Evolutionary conservation across 2,329 filamentous ascomycete genomes (phyloP).

Genomic region (Colletotrichum paranaense): DNA sequence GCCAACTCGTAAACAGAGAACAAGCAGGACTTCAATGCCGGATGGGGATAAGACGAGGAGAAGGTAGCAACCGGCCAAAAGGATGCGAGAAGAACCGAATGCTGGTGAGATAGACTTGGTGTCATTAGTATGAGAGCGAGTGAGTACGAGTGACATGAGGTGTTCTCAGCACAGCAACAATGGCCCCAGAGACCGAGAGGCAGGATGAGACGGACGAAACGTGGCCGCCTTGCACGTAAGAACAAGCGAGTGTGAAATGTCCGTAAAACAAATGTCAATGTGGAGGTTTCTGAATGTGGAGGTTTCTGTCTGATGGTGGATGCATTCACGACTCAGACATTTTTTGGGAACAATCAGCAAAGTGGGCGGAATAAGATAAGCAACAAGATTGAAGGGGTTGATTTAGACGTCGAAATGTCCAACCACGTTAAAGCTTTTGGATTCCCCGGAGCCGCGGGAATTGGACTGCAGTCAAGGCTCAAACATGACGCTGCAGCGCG

Average conservation of each 20-base stretch:
- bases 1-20: neutral
- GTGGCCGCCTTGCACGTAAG: constrained; percentile 17
- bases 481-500: neutral
- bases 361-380: constrained; percentile 19
- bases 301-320: constrained; percentile 3
- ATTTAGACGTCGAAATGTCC: neutral
- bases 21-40: neutral
- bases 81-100: neutral
- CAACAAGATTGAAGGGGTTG: constrained; percentile 27
- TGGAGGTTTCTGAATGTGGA: neutral
- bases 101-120: neutral
- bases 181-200: neutral
- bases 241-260: constrained; percentile 1
- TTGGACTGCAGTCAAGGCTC: neutral
- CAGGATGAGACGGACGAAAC: neutral
- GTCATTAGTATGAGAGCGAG: neutral
- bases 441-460: neutral
- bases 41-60: neutral
- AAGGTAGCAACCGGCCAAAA: neutral
- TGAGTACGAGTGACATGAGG: neutral
- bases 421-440: neutral
- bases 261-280: neutral
- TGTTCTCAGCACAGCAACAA: neutral
- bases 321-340: constrained; percentile 31
- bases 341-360: constrained; percentile 9